A percentile compares a stretch with the other conserved stretches of the same genome.
Conservation (phyloP, 495 filamentous ascomycete genomes). For the Tuber brumale region DNA sequence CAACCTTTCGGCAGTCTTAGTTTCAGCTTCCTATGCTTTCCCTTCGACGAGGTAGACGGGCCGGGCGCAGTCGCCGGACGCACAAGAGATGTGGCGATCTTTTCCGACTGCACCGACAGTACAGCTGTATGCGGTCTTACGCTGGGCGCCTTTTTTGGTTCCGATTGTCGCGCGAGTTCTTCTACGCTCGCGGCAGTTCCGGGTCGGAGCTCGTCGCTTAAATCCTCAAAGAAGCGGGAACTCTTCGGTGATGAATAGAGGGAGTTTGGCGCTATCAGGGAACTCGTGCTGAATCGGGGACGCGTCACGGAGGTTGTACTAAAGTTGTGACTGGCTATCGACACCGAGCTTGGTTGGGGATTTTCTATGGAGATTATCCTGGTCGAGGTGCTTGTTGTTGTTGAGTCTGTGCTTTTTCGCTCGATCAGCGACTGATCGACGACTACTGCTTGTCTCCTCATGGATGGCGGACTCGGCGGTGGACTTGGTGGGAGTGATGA, state of each 20-base stretch:
- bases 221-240: constrained; percentile 30
- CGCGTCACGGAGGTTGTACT: background rate
- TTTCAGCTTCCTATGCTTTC: background rate
- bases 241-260: constrained; percentile 20
- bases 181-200: constrained; percentile 22
- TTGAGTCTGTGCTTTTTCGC: background rate
- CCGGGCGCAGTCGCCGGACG: background rate
- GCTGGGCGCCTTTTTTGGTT: background rate
- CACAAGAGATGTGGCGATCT: background rate
- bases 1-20: background rate
- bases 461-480: background rate
- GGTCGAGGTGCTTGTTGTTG: background rate
- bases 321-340: background rate
- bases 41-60: background rate
- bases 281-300: background rate
- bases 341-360: background rate
- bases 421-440: background rate
- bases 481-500: background rate
- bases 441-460: background rate
- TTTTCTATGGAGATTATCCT: background rate
- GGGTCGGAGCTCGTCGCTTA: constrained; percentile 13
- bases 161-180: background rate
- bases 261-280: background rate
- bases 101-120: background rate
- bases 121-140: background rate